phyloP scores from a whole-genome alignment of 108 stramenopile species.

The Mayamaea pseudoterrestris region DNA sequence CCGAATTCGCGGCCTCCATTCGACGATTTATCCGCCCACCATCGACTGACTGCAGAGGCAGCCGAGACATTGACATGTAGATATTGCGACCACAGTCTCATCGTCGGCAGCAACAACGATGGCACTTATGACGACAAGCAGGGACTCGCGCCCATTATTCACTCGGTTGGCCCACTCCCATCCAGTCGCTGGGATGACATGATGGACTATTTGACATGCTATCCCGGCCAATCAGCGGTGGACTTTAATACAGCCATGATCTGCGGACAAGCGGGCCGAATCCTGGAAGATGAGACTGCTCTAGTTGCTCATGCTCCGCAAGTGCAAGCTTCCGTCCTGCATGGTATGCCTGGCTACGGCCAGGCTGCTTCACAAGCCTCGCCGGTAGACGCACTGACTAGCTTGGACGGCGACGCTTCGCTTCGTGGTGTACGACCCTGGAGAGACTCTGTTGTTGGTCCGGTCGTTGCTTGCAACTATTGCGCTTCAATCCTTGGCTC shows the following conservation, averaged over 20 bases:
- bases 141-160: background rate
- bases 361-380: too few relatives aligned
- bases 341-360: background rate
- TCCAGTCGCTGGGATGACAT: constrained; percentile 76
- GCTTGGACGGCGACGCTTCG: too few relatives aligned
- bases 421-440: too few relatives aligned
- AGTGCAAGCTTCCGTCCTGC: background rate
- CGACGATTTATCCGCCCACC: background rate
- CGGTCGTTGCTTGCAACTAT: too few relatives aligned
- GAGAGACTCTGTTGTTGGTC: too few relatives aligned
- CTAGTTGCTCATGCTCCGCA: constrained; percentile 14
- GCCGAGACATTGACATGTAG: constrained; percentile 33
- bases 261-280: background rate
- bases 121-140: too few relatives aligned
- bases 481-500: too few relatives aligned
- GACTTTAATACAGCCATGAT: background rate
- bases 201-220: constrained; percentile 68
- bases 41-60: background rate
- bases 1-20: background rate
- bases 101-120: too few relatives aligned
- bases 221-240: constrained; percentile 19
- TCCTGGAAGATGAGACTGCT: constrained; percentile 7
- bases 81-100: constrained; percentile 32
- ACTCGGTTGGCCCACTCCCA: constrained; percentile 36
- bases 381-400: too few relatives aligned